phyloP scores from a whole-genome alignment of 805 yeast genomes.

The Naumovozyma dairenensis region DNA sequence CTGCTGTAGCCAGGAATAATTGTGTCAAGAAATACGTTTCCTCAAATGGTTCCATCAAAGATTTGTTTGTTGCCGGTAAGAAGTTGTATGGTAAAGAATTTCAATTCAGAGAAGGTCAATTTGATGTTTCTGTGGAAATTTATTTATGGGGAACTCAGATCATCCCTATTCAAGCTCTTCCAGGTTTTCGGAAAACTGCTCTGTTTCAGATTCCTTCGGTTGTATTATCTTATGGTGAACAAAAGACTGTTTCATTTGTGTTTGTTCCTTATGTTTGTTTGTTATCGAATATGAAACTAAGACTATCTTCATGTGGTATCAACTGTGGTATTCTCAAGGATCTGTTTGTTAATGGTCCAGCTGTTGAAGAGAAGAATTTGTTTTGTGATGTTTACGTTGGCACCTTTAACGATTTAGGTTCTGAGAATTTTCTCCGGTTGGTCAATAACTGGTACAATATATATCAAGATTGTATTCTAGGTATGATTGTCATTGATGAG shows the following conservation, averaged over 20 bases:
- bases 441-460: not conserved
- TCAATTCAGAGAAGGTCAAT: not conserved
- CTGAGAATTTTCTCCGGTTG: not conserved
- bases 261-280: not conserved
- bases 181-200: not conserved
- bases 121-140: not conserved
- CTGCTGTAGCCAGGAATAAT: not conserved
- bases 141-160: not conserved
- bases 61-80: not conserved
- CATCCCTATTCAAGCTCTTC: not conserved
- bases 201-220: not conserved
- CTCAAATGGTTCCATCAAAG: not conserved
- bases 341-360: not conserved
- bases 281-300: not conserved
- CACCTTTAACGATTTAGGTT: not conserved
- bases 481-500: not conserved
- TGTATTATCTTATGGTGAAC: not conserved
- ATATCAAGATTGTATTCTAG: not conserved
- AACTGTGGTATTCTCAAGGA: not conserved
- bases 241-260: not conserved
- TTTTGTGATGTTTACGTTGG: not conserved
- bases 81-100: not conserved
- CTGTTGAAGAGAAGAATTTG: not conserved
- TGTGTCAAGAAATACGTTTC: not conserved
- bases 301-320: not conserved